Evolutionary conservation across 2,329 filamentous ascomycete species (phyloP), one percentile per base, ranked within the genome.

Genomic region (Phialemoniopsis sp.): DNA sequence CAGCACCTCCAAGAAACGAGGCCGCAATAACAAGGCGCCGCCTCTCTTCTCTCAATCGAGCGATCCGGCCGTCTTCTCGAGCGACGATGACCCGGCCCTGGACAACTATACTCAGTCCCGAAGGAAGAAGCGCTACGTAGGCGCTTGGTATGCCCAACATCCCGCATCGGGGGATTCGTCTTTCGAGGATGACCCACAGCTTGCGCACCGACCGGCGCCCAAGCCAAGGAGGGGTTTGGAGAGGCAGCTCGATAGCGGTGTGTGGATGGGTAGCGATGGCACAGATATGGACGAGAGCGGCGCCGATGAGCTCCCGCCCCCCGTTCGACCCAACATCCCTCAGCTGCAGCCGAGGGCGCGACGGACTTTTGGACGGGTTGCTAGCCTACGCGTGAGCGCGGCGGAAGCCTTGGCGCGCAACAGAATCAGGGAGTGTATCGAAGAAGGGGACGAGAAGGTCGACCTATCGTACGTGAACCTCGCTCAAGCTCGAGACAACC

Each of bases 61-160:
- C 53, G 84, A 88, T 51, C 82, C 82, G 4, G 73, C 80, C 36
- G 58, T 87, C 18, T 88, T 88, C 59, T 87, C 82, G 4, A 83
- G 80, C 55, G 84, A 88, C 43, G 82, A 87, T 51, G 82, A 86
- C 41, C 79, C 80, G 3, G 74, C 76, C 2, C 57, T 82, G 35
- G 80, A 85, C 44, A 82, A 83, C 50, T 86, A 86, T 52, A 63
- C 69, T 17, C 64, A 73, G 35, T 70, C 69, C 2, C 66, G 70
- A 18, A 72, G 74, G 44, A 87, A 86, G 64, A 72, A 69, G 50
- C 72, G 76, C 36, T 81, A 83, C 45, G 64, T 78, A 32, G 84
- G 84, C 4, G 73, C 81, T 5, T 88, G 83, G 84, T 87, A 76
- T 56, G 72, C 75, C 43, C 80, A 82, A 53, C 69, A 42, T 15